Evolutionary conservation across 192 early-diverging fungal species (phyloP), one percentile per base, ranked within the genome.

Genomic region (Dispira simplex): DNA sequence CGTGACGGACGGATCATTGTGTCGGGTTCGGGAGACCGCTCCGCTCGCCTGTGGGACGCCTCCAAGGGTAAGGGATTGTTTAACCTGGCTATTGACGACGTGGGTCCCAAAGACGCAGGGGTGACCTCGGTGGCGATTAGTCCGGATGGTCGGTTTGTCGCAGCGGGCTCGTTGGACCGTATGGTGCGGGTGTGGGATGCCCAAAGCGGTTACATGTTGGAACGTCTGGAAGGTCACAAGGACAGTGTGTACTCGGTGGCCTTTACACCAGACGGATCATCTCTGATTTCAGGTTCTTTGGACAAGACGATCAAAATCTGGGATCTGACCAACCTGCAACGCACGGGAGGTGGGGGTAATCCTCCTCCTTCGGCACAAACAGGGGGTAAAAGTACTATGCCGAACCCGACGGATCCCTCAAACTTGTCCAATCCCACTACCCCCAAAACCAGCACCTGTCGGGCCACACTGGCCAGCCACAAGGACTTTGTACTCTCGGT

Each of bases 401-500:
- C 32, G 3, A 39, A 39, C 32, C 32, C 32, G 32, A 4, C 32
- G 32, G 32, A 39, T 39, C 32, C 32, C 32, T 39, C 32, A 1
- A 39, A 39, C 32, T 6, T 39, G 32, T 39, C 32, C 32, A 39
- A 39, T 39, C 32, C 32, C 32, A 39, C 32, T 39, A 39, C 66
- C 28, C 55, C 54, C 20, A 71, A 73, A 23, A 69, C 70, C 32
- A 69, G 70, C n/a, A 65, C 62, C 48, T 69, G 68, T 44, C 68
- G 76, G 27, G 64, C 72, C n/a, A 65, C 67, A 25, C 70, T 79
- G 26, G 51, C 65, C 14, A 86, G 88, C n/a, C 89, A 92, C 64
- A 78, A 86, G 73, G 95, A 99, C 76, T 99, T 93, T 89, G 95
- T 99, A 14, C 79, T 99, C 27, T 93, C 90, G 0, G 95, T 99